Evolutionary conservation across 2,329 filamentous ascomycete genomes (phyloP), one percentile per base, ranked within the genome.

Genomic region (Fusarium brachygibbosum): DNA sequence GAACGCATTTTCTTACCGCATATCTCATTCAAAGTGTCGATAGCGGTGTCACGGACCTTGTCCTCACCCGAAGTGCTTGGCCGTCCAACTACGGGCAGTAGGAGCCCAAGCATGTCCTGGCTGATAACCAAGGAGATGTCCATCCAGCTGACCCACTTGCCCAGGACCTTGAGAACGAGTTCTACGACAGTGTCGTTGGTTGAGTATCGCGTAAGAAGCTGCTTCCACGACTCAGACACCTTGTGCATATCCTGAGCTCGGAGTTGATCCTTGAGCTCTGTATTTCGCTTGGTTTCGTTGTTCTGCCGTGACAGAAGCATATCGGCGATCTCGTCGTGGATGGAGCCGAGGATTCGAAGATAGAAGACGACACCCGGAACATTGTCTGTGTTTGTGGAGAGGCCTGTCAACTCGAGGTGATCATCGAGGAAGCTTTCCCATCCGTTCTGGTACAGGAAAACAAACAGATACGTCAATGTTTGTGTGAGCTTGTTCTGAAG

Each of bases 121-220:
- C 97, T 97, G 74, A 99, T 93, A 44, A 99, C 90, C 59, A 99
- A 85, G 51, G 92, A 92, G 74, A 99, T 98, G 77, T 98, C 96
- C 76, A 97, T 97, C 96, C 96, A 99, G 86, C 94, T 97, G 64
- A 97, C 94, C 95, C 96, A 99, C 79, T 95, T 96, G 37, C 93
- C 94, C 70, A 99, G 89, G n/a, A 94, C 91, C 80, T 91, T 93
- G 54, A 99, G 85, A 73, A 93, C 94, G 86, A 97, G 90, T 79
- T 98, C 94, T 42, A 97, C 87, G 60, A 98, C 87, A 41, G 82
- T 79, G 75, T 94, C 90, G 71, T 91, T 88, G 75, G 87, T 87
- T 70, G 86, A 85, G 86, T 94, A 98, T 74, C 91, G 88, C 13
- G 88, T 86, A 57, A 99, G 85, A 44, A 99, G 91, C 76, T 97